Evolutionary conservation across 371 early-diverging fungal species (phyloP), one percentile per base, ranked within the genome.

Genomic region (Parasitella parasitica): DNA sequence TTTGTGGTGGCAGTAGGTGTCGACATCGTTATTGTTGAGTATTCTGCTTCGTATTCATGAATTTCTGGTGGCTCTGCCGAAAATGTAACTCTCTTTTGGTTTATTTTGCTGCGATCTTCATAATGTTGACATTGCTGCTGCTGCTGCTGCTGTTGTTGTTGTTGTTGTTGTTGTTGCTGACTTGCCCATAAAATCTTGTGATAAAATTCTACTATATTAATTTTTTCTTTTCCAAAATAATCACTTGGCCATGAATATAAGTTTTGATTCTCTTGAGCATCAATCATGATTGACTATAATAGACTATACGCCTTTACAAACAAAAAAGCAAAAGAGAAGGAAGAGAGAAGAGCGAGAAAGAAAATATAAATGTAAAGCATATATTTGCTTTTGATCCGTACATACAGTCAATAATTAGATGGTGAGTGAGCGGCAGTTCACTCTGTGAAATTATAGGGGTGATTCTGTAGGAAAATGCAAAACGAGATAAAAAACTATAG

Each of bases 41-140:
- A 41, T 37, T 65, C 66, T 7, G 66, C 48, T 49, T 65, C 66
- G 20, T 65, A 65, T 54, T 65, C 66, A 34, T 59, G 32, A 24
- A 65, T 20, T 3, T 36, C 38, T 30, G 66, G 66, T 22, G 66
- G 66, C 2, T 59, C 39, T 22, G 16, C 16, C 12, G 66, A 65
- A 39, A 65, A 65, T 6, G 54, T 38, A 7, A 65, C 66, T 20
- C 49, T 43, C n/a, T 59, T 35, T 37, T 36, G 12, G 6, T 32
- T 53, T 18, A 50, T 16, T 30, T 48, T 8, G 50, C 26, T 22
- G 9, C 16, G 20, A 32, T 32, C 46, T 11, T 46, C 46, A 46
- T 22, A 46, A 24, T 24, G 46, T 24, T 46, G 46, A 46, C 24
- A 46, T 24, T 22, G 20, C 12, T 43, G 13, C 26, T 38, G n/a